Percentiles rank a stretch among this genome's conserved stretches.
These are phyloP conservation scores for Mycena sanguinolenta DNA, from an alignment of 768 basidiomycete genomes.

Conservation along the genomic window DNA sequence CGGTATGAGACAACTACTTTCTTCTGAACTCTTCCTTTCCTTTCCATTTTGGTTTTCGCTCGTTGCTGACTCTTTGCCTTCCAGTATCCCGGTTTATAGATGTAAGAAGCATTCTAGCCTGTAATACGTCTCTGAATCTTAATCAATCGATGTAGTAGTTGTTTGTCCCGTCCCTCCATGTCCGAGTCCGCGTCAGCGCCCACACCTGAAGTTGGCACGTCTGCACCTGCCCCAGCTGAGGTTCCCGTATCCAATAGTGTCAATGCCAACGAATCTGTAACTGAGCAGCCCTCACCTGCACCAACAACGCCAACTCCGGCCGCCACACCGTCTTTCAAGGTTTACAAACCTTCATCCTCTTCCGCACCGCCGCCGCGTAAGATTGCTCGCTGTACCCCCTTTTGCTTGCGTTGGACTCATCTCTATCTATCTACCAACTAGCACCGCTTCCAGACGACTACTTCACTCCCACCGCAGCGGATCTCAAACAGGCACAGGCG, in stretches of 20 bases:
- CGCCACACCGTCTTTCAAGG: constrained; percentile 53
- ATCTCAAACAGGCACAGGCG: constrained; percentile 77
- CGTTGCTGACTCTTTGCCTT: constrained; percentile 36
- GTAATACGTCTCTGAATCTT: constrained; percentile 35
- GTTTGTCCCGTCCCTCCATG: constrained; percentile 31
- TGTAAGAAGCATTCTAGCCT: constrained; percentile 42
- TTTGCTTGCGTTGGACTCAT: too few relatives aligned
- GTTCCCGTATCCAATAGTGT: constrained; percentile 10
- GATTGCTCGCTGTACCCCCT: constrained; percentile 35
- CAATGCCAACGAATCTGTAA: background rate
- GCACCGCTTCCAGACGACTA: constrained; percentile 77
- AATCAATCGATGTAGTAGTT: constrained; percentile 31
- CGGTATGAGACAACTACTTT: constrained; percentile 77
- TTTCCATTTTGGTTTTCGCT: background rate
- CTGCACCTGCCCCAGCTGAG: constrained; percentile 17
- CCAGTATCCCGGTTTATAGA: constrained; percentile 30
- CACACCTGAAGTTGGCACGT: constrained; percentile 29
- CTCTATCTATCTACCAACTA: constrained; percentile 38
- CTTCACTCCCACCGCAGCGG: constrained; percentile 78
- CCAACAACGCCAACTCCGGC: constrained; percentile 18
- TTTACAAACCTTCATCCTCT: constrained; percentile 61
- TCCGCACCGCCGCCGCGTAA: constrained; percentile 48
- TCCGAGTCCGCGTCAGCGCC: constrained; percentile 32
- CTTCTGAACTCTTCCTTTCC: constrained; percentile 58
- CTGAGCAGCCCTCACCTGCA: constrained; percentile 19